Conservation (phyloP, 2,329 filamentous ascomycete genomes). For the Penicillium sp. region DNA sequence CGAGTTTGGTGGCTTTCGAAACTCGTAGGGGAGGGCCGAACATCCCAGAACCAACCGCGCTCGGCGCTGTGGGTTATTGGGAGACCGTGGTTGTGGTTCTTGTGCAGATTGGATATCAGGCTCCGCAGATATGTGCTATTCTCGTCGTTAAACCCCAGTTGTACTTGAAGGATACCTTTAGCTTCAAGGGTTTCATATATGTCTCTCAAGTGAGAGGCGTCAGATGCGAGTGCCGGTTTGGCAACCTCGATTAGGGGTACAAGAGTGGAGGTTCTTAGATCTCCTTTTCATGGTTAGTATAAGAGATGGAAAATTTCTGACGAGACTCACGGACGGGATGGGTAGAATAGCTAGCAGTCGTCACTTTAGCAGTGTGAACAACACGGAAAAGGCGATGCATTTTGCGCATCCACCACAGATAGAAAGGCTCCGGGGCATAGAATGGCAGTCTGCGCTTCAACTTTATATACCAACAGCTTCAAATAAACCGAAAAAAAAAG, state of each 20-base stretch:
- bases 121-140: slow-evolving; percentile 29
- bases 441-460: too few species aligned
- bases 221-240: background rate
- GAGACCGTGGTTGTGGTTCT: slow-evolving; percentile 28
- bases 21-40: slow-evolving; percentile 24
- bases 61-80: slow-evolving; percentile 37
- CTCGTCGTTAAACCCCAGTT: slow-evolving; percentile 15
- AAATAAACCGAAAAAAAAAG: too few species aligned
- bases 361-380: too few species aligned
- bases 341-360: too few species aligned
- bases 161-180: background rate
- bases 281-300: too few species aligned
- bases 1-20: slow-evolving; percentile 34
- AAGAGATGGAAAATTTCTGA: too few species aligned
- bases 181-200: background rate
- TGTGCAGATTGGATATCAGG: slow-evolving; percentile 30
- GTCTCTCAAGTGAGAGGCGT: background rate
- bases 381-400: too few species aligned
- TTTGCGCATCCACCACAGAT: too few species aligned
- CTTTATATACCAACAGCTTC: too few species aligned
- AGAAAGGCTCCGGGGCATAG: too few species aligned
- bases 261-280: background rate
- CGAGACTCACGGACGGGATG: too few species aligned
- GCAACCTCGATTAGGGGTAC: background rate
- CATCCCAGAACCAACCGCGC: slow-evolving; percentile 41